Base-by-base conservation (phyloP, 164 flowering plant species). In the Vitis rotundifolia region DNA sequence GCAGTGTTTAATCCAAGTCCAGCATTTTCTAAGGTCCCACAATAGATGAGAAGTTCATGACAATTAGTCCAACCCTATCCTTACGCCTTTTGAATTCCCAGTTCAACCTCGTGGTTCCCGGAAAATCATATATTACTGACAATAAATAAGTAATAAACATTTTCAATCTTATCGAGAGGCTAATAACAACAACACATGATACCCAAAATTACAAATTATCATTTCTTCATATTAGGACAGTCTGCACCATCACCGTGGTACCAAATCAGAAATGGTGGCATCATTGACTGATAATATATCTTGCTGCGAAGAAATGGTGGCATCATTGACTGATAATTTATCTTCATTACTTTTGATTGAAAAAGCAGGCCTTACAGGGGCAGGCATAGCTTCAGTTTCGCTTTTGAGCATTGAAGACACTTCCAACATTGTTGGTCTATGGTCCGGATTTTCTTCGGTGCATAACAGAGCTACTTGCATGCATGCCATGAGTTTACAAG, bases 371-470 rank as follows among this genome's bases (percentile, higher is more conserved):
- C 29, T 68, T 61, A 64, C 55, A 0, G 78, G 78, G 11, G 9
- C 58, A 0, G 14, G 8, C 0, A 68, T 61, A 11, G 10, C 59
- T 47, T 61, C 57, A 65, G 7, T 48, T 59, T 69, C 73, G 65
- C 61, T 75, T 51, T 59, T 59, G 9, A 78, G 65, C 78, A 75
- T 74, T 14, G 78, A 71, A 14, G 29, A 75, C 58, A 75, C 60
- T 31, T 78, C 73, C 62, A 75, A 69, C 68, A 82, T 70, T 26
- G 83, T 71, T 1, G 77, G 77, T 69, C 77, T 63, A 10, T 74
- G 69, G 3, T 5, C 37, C 37, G 73, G 64, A 8, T 51, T 11
- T 64, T 74, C 73, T 10, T 74, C 73, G 14, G 69, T 69, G 11
- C 77, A 74, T n/a, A 69, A 22, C 2, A 74, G 68, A 22, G 69